Conservation (phyloP, 306 rosid species). For the Ormosia emarginata region DNA sequence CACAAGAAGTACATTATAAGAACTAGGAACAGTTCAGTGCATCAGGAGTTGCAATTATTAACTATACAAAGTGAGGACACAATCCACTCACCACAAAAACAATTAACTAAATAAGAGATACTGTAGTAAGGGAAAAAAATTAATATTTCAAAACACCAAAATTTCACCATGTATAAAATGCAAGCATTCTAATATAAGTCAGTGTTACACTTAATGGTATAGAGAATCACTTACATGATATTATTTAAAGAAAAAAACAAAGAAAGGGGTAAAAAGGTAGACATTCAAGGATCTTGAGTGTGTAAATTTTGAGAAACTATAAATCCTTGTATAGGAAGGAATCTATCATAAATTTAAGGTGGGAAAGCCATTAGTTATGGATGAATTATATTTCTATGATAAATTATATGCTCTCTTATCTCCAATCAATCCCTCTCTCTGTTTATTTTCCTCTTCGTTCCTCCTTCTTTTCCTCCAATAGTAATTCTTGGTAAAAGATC, state of each 20-base stretch:
- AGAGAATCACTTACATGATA: neutral
- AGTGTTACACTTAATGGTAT: neutral
- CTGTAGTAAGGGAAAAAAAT: neutral
- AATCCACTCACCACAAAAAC: neutral
- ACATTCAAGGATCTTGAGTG: neutral
- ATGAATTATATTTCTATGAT: no score
- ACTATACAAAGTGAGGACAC: neutral
- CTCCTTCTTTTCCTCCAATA: no score
- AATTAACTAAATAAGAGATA: neutral
- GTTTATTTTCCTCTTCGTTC: no score
- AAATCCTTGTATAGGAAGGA: neutral
- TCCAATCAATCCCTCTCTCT: no score
- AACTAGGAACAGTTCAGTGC: neutral
- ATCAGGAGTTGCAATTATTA: neutral
- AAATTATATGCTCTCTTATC: no score
- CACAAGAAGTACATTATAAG: neutral
- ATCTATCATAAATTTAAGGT: no score
- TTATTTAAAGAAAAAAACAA: neutral
- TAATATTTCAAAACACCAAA: neutral
- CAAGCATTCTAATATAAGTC: neutral
- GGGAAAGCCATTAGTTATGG: no score
- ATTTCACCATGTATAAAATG: neutral
- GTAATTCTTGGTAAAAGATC: no score
- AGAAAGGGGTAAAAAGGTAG: neutral
- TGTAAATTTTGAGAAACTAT: neutral